Evolutionary conservation across 768 basidiomycete genomes (phyloP).

Genomic region (Boletales sp.): DNA sequence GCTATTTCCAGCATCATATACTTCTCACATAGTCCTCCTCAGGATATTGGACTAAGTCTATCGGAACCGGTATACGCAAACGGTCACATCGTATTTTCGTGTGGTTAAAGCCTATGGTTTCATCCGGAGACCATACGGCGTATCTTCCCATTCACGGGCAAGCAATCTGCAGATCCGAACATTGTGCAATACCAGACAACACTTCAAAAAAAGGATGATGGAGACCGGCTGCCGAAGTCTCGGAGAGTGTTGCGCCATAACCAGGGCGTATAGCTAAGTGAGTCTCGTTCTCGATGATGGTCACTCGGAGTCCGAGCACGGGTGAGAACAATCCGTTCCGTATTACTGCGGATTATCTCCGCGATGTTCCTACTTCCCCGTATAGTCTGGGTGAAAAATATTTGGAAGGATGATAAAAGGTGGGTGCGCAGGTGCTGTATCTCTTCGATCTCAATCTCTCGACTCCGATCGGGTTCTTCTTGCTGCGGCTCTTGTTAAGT

Average conservation of each 20-base stretch:
- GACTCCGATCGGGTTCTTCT: constrained; percentile 10
- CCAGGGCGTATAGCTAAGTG: not conserved
- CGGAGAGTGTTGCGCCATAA: constrained; percentile 4
- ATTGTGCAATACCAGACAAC: not conserved
- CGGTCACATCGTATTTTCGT: not conserved
- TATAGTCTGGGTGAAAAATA: constrained; percentile 3
- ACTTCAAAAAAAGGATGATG: constrained; percentile 3
- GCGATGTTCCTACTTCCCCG: constrained; percentile 12
- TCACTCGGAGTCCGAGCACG: constrained; percentile 11
- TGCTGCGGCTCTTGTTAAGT: constrained; percentile 5
- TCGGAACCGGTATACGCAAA: constrained; percentile 9
- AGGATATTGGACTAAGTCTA: not conserved
- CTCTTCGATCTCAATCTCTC: not conserved
- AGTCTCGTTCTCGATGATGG: constrained; percentile 4
- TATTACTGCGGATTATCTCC: constrained; percentile 11
- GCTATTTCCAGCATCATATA: constrained; percentile 9
- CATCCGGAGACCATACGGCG: not conserved
- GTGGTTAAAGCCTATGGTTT: not conserved
- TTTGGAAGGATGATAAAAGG: constrained; percentile 22
- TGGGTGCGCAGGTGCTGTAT: not conserved
- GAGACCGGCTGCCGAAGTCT: constrained; percentile 12
- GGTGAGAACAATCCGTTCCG: constrained; percentile 12
- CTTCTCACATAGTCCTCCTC: constrained; percentile 6
- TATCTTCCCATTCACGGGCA: not conserved
- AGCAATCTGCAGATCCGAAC: not conserved